Conservation (phyloP, 257 asterid genomes). For the Przewalskia tangutica region DNA sequence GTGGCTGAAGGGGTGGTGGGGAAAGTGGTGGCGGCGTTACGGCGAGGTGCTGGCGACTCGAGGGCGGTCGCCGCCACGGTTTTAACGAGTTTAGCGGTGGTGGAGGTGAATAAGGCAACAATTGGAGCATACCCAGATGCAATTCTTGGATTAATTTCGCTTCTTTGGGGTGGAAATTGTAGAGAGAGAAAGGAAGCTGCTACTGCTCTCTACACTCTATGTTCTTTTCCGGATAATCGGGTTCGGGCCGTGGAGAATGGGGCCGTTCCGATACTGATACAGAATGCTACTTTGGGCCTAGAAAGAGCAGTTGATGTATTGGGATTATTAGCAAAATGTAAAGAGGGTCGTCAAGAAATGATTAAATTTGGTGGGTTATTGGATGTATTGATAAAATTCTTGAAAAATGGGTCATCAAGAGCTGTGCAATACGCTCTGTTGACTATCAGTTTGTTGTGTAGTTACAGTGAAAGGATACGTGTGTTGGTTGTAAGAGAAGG, state of each 20-base stretch:
- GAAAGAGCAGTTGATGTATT: slow-evolving; percentile 84
- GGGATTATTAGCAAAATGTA: slow-evolving; percentile 71
- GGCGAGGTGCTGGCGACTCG: slow-evolving; percentile 59
- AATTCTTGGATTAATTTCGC: slow-evolving; percentile 53
- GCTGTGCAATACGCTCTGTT: slow-evolving; percentile 68
- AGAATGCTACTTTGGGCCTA: slow-evolving; percentile 52
- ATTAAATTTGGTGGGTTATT: slow-evolving; percentile 33
- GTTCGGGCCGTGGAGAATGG: slow-evolving; percentile 42
- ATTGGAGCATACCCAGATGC: slow-evolving; percentile 75
- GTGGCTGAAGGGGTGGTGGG: slow-evolving; percentile 87
- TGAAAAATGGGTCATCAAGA: slow-evolving; percentile 73
- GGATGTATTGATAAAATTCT: slow-evolving; percentile 38
- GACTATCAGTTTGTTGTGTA: slow-evolving; percentile 57
- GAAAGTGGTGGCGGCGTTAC: slow-evolving; percentile 51
- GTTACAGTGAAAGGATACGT: slow-evolving; percentile 40
- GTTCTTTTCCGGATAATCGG: slow-evolving; percentile 70
- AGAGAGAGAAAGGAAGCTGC: slow-evolving; percentile 93
- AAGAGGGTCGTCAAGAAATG: slow-evolving; percentile 67
- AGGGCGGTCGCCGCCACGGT: slow-evolving; percentile 90
- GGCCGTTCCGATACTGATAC: slow-evolving; percentile 56
- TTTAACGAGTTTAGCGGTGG: slow-evolving; percentile 77
- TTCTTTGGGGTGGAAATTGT: slow-evolving; percentile 45
- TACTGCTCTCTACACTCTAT: slow-evolving; percentile 63
- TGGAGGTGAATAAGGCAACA: slow-evolving; percentile 83
- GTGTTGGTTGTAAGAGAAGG: slow-evolving; percentile 49